Conservation (phyloP, 169 alveolate genomes). For the Cryptosporidium sp. region DNA sequence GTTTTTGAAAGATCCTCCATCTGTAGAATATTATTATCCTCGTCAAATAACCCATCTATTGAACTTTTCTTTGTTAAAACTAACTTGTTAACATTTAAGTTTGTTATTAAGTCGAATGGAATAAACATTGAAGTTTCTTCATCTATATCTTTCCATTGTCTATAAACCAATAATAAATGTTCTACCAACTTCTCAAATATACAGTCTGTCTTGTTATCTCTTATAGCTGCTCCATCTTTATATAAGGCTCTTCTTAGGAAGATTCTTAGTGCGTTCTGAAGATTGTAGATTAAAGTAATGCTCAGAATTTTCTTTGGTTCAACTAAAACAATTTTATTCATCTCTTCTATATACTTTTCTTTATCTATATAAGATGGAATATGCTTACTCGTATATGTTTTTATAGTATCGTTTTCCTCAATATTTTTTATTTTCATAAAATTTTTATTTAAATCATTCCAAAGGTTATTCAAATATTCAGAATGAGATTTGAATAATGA, state of each 20-base stretch:
- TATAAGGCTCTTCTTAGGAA: slow-evolving; percentile 4
- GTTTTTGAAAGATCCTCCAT: slow-evolving; percentile 43
- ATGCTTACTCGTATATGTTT: background rate
- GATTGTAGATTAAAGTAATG: slow-evolving; percentile 17
- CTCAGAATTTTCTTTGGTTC: slow-evolving; percentile 37
- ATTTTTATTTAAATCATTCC: slow-evolving; percentile 7
- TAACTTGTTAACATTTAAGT: slow-evolving; percentile 5
- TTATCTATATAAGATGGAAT: slow-evolving; percentile 29
- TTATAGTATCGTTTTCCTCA: background rate
- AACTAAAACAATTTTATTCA: slow-evolving; percentile 10
- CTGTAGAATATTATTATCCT: background rate
- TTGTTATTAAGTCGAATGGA: slow-evolving; percentile 30
- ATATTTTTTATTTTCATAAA: background rate
- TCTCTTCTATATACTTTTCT: background rate
- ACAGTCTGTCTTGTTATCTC: slow-evolving; percentile 32
- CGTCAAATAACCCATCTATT: background rate
- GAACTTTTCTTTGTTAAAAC: background rate
- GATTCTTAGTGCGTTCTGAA: slow-evolving; percentile 7
- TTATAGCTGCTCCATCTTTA: slow-evolving; percentile 15
- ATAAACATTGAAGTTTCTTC: slow-evolving; percentile 3
- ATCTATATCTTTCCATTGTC: slow-evolving; percentile 46
- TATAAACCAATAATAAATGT: slow-evolving; percentile 34
- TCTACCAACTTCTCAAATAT: slow-evolving; percentile 60
- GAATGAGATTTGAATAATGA: slow-evolving; percentile 54
- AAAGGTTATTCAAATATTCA: slow-evolving; percentile 14